Conservation (phyloP, 345 rosid genomes). For the Eucalyptus microcorys region DNA sequence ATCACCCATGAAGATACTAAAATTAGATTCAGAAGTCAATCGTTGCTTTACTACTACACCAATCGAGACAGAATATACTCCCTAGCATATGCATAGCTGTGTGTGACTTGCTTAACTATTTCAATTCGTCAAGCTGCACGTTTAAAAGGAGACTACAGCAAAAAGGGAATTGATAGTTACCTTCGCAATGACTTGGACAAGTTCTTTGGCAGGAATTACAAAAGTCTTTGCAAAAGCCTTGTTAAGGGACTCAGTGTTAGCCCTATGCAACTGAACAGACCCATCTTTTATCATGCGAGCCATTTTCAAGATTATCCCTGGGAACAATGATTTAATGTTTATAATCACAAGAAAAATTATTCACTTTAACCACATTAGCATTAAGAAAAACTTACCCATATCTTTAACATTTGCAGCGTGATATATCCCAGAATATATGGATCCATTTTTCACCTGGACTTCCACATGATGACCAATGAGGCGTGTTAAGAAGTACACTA, state of each 20-base stretch:
- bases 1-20: neutral
- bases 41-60: neutral
- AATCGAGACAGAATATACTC: neutral
- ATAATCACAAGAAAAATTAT: neutral
- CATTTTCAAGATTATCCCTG: conserved; percentile 89
- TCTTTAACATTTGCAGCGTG: conserved; percentile 69
- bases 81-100: neutral
- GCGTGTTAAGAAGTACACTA: conserved; percentile 55
- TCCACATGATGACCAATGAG: conserved; percentile 81
- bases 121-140: neutral
- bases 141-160: neutral
- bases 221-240: conserved; percentile 59
- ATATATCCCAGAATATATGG: conserved; percentile 72
- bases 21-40: neutral
- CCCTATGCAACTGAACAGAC: conserved; percentile 39
- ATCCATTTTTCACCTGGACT: conserved; percentile 84
- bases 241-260: conserved; percentile 37
- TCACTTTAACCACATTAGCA: neutral
- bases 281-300: conserved; percentile 68
- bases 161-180: conserved; percentile 9
- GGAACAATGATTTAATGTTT: neutral
- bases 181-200: conserved; percentile 91
- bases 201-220: conserved; percentile 67
- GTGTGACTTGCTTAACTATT: neutral
- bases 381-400: conserved; percentile 36